Conservation (phyloP, 192 early-diverging fungal species). For the Pilaira anomala region DNA sequence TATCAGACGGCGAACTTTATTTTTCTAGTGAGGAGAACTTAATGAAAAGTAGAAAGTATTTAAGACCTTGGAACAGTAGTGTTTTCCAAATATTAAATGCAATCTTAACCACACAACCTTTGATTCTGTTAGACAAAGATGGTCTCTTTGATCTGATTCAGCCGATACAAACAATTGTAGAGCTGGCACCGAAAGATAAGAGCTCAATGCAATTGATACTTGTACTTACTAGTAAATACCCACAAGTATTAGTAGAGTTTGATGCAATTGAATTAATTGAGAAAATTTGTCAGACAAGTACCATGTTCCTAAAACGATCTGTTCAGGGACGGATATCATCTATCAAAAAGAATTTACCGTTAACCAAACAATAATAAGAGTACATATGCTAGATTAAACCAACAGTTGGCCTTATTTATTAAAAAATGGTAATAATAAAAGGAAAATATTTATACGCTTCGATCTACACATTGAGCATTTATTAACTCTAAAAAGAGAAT, state of each 20-base stretch:
- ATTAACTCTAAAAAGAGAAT: too few species aligned
- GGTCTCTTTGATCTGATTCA: not conserved
- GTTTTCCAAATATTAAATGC: not conserved
- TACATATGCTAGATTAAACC: too few species aligned
- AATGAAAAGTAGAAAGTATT: not conserved
- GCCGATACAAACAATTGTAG: not conserved
- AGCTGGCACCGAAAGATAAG: not conserved
- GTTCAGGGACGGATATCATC: not conserved
- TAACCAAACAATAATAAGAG: too few species aligned
- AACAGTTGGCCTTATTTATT: too few species aligned
- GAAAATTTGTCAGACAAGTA: not conserved
- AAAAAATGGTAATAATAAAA: too few species aligned
- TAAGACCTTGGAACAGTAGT: not conserved
- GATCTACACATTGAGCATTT: too few species aligned
- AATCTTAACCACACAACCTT: not conserved
- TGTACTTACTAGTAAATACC: not conserved
- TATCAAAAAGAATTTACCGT: not conserved
- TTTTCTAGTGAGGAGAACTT: not conserved
- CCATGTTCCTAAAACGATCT: conserved; percentile 4
- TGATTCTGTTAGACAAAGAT: not conserved
- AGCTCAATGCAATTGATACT: conserved; percentile 3
- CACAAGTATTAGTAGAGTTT: not conserved
- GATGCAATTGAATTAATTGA: not conserved
- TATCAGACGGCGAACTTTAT: not conserved
- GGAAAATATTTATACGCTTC: too few species aligned